Evolutionary conservation across 805 yeast genomes (phyloP).

Genomic region (Starmerella asiatica): DNA sequence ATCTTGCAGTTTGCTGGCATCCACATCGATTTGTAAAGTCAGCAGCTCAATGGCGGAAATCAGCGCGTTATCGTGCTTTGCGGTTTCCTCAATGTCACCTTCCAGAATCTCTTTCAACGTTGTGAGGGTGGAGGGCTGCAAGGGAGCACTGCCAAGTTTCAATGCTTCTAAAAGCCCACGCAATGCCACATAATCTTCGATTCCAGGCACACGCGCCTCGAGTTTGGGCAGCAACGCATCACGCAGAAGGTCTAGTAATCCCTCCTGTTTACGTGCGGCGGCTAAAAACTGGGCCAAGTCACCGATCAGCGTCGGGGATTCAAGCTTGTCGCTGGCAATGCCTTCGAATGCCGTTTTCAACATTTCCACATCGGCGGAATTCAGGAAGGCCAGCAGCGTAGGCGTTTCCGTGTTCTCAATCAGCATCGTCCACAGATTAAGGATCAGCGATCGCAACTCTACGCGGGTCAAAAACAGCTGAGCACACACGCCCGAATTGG

Average conservation of each 20-base stretch:
- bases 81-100: neutral
- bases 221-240: conserved; percentile 6
- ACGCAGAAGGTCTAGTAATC: conserved; percentile 26
- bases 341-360: conserved; percentile 46
- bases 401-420: conserved; percentile 39
- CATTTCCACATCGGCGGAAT: conserved; percentile 45
- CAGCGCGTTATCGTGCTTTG: too few relatives aligned
- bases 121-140: conserved; percentile 3
- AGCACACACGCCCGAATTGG: conserved; percentile 43
- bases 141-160: conserved; percentile 1
- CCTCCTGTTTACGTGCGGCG: conserved; percentile 27
- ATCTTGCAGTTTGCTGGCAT: neutral
- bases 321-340: conserved; percentile 43
- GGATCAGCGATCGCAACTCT: conserved; percentile 36
- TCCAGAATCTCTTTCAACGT: conserved; percentile 1
- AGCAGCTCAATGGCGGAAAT: conserved; percentile 7
- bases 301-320: conserved; percentile 8
- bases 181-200: conserved; percentile 7
- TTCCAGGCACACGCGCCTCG: conserved; percentile 6
- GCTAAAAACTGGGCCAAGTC: conserved; percentile 10
- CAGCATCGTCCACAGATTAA: conserved; percentile 29
- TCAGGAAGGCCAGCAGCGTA: conserved; percentile 69
- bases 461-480: conserved; percentile 41
- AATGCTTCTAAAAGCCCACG: conserved; percentile 13
- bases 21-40: conserved; percentile 3